Base-by-base conservation (phyloP, 2,329 filamentous ascomycete genomes). In the Rhexocercosporidium sp. region DNA sequence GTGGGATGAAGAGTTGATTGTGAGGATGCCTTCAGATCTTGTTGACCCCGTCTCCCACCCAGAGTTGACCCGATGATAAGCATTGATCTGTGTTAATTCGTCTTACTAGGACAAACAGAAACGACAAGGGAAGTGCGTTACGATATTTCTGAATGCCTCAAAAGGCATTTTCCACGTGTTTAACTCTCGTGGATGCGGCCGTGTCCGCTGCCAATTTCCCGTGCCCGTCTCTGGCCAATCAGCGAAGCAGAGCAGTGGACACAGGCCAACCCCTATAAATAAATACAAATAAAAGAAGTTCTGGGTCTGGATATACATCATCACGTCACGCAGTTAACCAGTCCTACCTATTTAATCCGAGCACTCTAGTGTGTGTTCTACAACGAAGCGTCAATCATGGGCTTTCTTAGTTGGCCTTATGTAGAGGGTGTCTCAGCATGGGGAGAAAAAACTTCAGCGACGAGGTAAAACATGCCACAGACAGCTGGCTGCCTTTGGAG, bases 331-430 rank as follows among this genome's bases (percentile, higher is more conserved):
- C n/a, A 14, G 9, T 29, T 44, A 4, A 44, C 5, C 39, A 12
- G 8, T 39, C 34, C 34, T 39, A 7, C 7, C 7, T 14, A 39
- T 39, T 14, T 39, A 39, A 39, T 39, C 34, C n/a, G 16, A n/a
- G 16, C 20, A 53, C 1, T n/a, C n/a, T n/a, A n/a, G n/a, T n/a
- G n/a, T n/a, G n/a, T n/a, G n/a, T n/a, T n/a, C 2, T 37, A 37
- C 34, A 37, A 22, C n/a, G 18, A 56, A 27, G 7, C 9, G 8
- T 14, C 11, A 57, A 57, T 14, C 31, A 67, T 67, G 65, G 46
- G 18, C 14, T 69, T 64, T 20, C 59, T 69, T 3, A 60, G 29
- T 47, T 65, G 65, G 65, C 59, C 65, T 14, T 69, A 67, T 31
- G 53, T 67, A 20, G 68, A 67, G 37, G 68, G 65, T 5, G 18